A percentile compares a stretch with the other conserved stretches of the same genome.
phyloP scores from a whole-genome alignment of 495 filamentous ascomycete species.

The Tirmania nivea region DNA sequence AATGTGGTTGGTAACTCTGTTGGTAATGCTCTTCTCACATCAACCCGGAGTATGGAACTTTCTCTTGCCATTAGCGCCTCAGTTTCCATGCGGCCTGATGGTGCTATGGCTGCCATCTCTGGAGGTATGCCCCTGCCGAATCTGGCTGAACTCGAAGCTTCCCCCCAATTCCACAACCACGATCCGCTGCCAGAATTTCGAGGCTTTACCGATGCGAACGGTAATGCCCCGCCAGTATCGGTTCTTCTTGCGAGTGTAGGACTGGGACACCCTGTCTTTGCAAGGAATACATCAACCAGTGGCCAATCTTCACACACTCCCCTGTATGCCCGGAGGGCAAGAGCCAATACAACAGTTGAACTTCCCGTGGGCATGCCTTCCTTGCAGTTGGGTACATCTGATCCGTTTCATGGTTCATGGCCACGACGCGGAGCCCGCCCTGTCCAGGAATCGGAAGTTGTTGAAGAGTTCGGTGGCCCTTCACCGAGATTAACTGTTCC shows the following conservation, averaged over 20 bases:
- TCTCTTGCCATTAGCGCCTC: constrained; percentile 65
- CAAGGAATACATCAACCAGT: too few species aligned
- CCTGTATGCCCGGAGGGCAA: too few species aligned
- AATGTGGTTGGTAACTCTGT: neutral
- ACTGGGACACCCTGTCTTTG: neutral
- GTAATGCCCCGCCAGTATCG: neutral
- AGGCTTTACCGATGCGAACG: neutral
- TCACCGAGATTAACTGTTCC: too few species aligned
- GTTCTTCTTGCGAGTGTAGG: neutral
- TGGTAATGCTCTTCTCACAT: constrained; percentile 21
- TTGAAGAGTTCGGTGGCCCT: too few species aligned
- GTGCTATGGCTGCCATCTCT: constrained; percentile 42
- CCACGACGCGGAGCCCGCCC: too few species aligned
- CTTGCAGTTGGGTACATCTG: too few species aligned
- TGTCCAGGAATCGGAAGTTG: too few species aligned
- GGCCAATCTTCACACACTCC: too few species aligned
- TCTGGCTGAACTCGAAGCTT: neutral
- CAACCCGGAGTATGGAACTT: constrained; percentile 62
- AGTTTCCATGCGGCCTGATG: constrained; percentile 52
- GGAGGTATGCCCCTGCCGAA: neutral
- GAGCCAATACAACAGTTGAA: too few species aligned
- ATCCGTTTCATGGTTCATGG: too few species aligned
- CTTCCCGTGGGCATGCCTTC: too few species aligned
- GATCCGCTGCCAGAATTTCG: neutral
- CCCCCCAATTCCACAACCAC: neutral